Evolutionary conservation across 345 rosid genomes (phyloP).

Genomic region (Barbarea vulgaris): DNA sequence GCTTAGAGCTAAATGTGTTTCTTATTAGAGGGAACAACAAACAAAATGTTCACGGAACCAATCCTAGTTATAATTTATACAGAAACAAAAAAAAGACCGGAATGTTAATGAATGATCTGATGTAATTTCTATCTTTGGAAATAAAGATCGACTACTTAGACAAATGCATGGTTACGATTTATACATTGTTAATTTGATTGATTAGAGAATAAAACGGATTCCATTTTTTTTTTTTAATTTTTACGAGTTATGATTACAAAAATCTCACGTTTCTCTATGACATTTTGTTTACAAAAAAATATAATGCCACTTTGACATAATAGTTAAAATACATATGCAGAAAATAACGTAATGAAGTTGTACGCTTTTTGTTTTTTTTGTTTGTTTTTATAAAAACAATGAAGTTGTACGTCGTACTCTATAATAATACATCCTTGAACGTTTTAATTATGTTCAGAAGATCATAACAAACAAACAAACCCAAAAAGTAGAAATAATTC

Average conservation of each 20-base stretch:
- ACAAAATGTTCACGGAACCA: background rate
- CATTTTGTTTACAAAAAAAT: background rate
- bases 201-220: background rate
- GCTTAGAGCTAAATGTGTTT: conserved; percentile 3
- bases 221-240: background rate
- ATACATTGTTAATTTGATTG: background rate
- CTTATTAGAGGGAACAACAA: background rate
- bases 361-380: background rate
- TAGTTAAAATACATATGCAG: background rate
- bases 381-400: too few species aligned
- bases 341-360: conserved; percentile 10
- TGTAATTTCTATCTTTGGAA: background rate
- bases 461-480: background rate
- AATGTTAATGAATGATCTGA: background rate
- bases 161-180: background rate
- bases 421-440: conserved; percentile 13
- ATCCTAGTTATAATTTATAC: background rate
- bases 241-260: background rate
- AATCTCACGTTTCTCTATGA: background rate
- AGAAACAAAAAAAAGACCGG: background rate
- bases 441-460: conserved; percentile 18
- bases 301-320: conserved; percentile 1
- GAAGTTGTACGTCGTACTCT: background rate
- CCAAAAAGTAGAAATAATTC: background rate
- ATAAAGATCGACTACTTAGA: background rate